These are phyloP conservation scores for Acacia confusa DNA, from an alignment of 306 rosid genomes.

Conservation along the genomic window DNA sequence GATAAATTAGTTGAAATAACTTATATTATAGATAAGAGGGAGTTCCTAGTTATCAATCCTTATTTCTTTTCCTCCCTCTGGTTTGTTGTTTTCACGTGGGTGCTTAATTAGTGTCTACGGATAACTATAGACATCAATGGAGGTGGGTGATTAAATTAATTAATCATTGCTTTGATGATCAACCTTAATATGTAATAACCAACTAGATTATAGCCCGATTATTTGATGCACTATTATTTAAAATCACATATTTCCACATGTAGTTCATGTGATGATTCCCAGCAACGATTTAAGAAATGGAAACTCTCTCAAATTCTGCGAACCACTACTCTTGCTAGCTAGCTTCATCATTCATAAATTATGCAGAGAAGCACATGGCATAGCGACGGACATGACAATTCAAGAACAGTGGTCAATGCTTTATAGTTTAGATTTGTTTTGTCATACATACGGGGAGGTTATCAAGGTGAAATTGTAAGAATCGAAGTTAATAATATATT, in stretches of 20 bases:
- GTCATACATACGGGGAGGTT: background rate
- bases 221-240: background rate
- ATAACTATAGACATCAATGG: background rate
- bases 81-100: slow-evolving; percentile 1
- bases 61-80: background rate
- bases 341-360: background rate
- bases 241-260: slow-evolving; percentile 9
- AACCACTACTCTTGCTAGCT: background rate
- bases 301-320: background rate
- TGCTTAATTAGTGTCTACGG: background rate
- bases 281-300: background rate
- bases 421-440: background rate
- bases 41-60: background rate
- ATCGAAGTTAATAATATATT: background rate
- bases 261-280: slow-evolving; percentile 7
- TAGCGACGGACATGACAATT: slow-evolving; percentile 8
- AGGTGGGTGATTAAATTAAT: background rate
- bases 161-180: background rate
- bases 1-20: too few species aligned
- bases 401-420: background rate
- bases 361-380: slow-evolving; percentile 1
- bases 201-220: background rate
- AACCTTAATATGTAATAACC: background rate
- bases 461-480: background rate
- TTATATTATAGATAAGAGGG: too few species aligned